Base-by-base conservation (phyloP, 129 eudicot genomes). In the Flaveria linearis region DNA sequence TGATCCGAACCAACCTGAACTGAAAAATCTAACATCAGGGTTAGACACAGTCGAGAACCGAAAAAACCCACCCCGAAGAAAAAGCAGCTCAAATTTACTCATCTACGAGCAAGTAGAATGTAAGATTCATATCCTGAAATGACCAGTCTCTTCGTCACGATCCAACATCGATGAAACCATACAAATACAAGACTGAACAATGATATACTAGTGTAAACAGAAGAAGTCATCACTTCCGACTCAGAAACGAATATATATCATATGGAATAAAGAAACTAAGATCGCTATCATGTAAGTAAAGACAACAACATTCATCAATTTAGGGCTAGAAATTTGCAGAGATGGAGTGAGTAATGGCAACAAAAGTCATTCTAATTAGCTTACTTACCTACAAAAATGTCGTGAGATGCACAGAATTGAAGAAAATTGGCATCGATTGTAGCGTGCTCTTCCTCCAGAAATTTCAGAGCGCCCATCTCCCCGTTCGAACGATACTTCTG, bases 371-470 rank as follows among this genome's bases (percentile, higher is more conserved):
- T 68, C 58, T 33, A 1, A 68, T 1, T 14, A 67, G 18, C 10
- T 41, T 36, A 30, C 3, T 36, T 53, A 92, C 22, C 22, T 20
- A 20, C 22, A 20, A 20, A 20, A 20, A 20, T 20, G 22, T 0
- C 22, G 0, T 84, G 85, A 69, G 94, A 88, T 7, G 94, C 92
- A 84, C 92, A 93, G 57, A 93, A 90, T 1, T 81, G 80, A 15
- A 60, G 85, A 61, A 93, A 90, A 28, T 55, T 72, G 80, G 85
- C 82, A 76, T 90, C 95, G 39, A 93, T 82, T 3, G 85, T 49
- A 2, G 86, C 88, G 56, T 84, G 79, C 0, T 85, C 84, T 9
- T 23, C 73, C 85, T 77, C 84, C 20, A 90, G 75, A 26, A 81
- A 68, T 70, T 90, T 82, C 65, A 90, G 68, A 65, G 87, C 81